Evolutionary conservation across 2,329 filamentous ascomycete genomes (phyloP).

Genomic region (Ophiostoma ulmi): DNA sequence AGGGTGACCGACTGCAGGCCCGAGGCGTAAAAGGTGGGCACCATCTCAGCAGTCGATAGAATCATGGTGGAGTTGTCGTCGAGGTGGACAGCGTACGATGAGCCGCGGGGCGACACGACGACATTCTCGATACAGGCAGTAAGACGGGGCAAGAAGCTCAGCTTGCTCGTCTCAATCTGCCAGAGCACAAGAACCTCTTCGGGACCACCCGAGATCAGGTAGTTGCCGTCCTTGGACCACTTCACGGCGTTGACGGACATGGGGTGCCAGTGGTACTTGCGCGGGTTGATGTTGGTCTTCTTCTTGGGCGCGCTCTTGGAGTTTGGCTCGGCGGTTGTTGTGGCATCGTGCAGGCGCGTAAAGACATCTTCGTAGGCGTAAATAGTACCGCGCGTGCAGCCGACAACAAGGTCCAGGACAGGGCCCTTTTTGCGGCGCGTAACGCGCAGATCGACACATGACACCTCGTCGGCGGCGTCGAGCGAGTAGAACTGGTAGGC

Average conservation of each 20-base stretch:
- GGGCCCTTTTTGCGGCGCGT: constrained; percentile 34
- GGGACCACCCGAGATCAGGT: constrained; percentile 85
- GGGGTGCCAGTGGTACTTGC: constrained; percentile 86
- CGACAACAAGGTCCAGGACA: constrained; percentile 62
- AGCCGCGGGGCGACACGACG: constrained; percentile 70
- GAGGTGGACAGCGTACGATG: constrained; percentile 77
- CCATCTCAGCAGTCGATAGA: constrained; percentile 81
- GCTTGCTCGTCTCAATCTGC: constrained; percentile 83
- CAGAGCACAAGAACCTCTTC: constrained; percentile 87
- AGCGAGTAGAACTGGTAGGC: constrained; percentile 55
- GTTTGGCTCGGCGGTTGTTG: constrained; percentile 21
- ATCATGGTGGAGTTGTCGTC: constrained; percentile 91
- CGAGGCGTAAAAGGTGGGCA: constrained; percentile 75
- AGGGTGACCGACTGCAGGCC: constrained; percentile 66
- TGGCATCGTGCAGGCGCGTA: constrained; percentile 47
- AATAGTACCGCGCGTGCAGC: constrained; percentile 70
- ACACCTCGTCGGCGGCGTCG: constrained; percentile 58
- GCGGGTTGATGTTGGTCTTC: constrained; percentile 48
- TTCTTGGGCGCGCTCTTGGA: constrained; percentile 33
- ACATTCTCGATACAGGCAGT: constrained; percentile 80
- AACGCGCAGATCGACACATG: constrained; percentile 59
- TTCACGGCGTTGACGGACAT: constrained; percentile 76
- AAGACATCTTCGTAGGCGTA: constrained; percentile 76
- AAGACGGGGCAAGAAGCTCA: constrained; percentile 84
- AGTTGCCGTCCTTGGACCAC: constrained; percentile 91